phyloP scores from a whole-genome alignment of 805 yeast genomes.

The Barnettozyma populi region DNA sequence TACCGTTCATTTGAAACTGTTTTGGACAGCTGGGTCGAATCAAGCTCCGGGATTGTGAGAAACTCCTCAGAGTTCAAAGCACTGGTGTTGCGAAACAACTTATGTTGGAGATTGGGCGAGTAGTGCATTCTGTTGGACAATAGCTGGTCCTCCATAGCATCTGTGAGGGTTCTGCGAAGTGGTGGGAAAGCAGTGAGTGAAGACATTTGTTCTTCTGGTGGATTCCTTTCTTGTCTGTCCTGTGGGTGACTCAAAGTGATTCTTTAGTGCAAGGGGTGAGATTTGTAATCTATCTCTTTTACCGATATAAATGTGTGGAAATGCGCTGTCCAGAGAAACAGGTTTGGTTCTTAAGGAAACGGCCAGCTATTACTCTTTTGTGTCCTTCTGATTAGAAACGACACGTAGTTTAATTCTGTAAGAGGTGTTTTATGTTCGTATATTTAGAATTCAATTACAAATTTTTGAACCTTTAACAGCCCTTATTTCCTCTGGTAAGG shows the following conservation, averaged over 20 bases:
- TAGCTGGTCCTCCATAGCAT: slow-evolving; percentile 46
- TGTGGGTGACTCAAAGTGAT: slow-evolving; percentile 1
- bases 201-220: slow-evolving; percentile 30
- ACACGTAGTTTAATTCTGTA: neutral
- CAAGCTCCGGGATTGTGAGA: slow-evolving; percentile 21
- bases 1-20: slow-evolving; percentile 20
- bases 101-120: slow-evolving; percentile 14
- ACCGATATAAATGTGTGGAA: neutral
- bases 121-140: slow-evolving; percentile 1
- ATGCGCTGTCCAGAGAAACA: neutral
- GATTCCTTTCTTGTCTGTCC: neutral
- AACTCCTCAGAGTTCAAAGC: slow-evolving; percentile 21
- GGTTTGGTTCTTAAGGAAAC: neutral
- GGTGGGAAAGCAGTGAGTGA: slow-evolving; percentile 44
- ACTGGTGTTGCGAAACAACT: slow-evolving; percentile 17
- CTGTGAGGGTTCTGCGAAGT: slow-evolving; percentile 48
- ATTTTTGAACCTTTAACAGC: neutral
- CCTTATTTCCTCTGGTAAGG: neutral
- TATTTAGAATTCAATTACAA: neutral
- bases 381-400: neutral
- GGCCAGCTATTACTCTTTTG: neutral
- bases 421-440: neutral
- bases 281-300: slow-evolving; percentile 1
- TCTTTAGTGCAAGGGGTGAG: neutral
- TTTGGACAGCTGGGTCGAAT: slow-evolving; percentile 9